phyloP scores from a whole-genome alignment of 129 eudicot genomes.

The Logfia minima region DNA sequence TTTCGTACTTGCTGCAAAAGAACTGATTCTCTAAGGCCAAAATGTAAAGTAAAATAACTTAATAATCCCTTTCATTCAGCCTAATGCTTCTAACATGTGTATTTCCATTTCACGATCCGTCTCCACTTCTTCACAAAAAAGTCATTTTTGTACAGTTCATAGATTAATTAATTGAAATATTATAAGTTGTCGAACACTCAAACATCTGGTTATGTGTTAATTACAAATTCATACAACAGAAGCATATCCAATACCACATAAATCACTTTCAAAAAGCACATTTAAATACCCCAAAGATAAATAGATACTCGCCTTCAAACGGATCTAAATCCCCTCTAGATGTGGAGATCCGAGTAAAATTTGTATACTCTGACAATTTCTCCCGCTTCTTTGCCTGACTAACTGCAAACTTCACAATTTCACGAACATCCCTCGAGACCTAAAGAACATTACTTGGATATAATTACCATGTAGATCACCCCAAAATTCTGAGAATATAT shows the following conservation, averaged over 20 bases:
- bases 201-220: no score
- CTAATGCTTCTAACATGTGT: neutral
- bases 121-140: neutral
- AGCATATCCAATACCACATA: neutral
- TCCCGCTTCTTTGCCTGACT: constrained; percentile 83
- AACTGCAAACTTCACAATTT: constrained; percentile 85
- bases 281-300: constrained; percentile 1
- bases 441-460: constrained; percentile 16
- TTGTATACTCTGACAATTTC: constrained; percentile 72
- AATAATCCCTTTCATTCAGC: neutral
- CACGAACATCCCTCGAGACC: constrained; percentile 83
- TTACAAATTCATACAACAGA: neutral
- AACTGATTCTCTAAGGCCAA: neutral
- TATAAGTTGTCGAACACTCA: no score
- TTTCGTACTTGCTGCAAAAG: neutral
- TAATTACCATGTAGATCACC: neutral
- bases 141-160: neutral
- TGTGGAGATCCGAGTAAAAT: constrained; percentile 74
- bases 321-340: constrained; percentile 81
- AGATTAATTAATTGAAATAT: no score
- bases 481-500: neutral
- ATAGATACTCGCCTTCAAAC: constrained; percentile 66
- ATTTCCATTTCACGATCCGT: neutral
- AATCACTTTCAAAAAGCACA: neutral
- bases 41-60: neutral